Percentiles rank a stretch among this genome's conserved stretches.
phyloP scores from a whole-genome alignment of 805 yeast species.

The Candida piceae region DNA sequence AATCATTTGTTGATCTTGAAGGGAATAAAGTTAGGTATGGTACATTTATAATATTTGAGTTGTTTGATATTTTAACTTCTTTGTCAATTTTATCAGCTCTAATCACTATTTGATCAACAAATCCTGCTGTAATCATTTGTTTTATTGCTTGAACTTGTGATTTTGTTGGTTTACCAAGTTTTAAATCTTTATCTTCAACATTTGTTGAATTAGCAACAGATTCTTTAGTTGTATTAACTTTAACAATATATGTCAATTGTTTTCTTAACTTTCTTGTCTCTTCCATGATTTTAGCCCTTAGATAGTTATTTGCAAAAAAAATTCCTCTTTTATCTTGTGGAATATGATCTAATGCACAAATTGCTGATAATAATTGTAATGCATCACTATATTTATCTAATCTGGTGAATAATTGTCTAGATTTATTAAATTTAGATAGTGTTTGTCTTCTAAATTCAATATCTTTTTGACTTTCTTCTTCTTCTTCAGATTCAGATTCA shows the following conservation, averaged over 20 bases:
- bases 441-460: slow-evolving; percentile 36
- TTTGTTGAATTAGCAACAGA: slow-evolving; percentile 45
- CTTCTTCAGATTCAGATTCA: slow-evolving; percentile 30
- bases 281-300: slow-evolving; percentile 77
- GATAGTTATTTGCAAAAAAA: slow-evolving; percentile 57
- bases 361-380: slow-evolving; percentile 67
- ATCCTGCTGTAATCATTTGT: slow-evolving; percentile 92
- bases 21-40: slow-evolving; percentile 64
- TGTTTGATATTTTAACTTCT: slow-evolving; percentile 57
- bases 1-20: slow-evolving; percentile 26
- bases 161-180: slow-evolving; percentile 61
- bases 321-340: slow-evolving; percentile 38
- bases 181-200: slow-evolving; percentile 37
- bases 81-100: slow-evolving; percentile 71
- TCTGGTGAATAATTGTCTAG: slow-evolving; percentile 55
- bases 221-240: slow-evolving; percentile 56
- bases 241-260: slow-evolving; percentile 74
- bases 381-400: slow-evolving; percentile 76
- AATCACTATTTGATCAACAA: slow-evolving; percentile 83
- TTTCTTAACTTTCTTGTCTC: slow-evolving; percentile 78
- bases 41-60: slow-evolving; percentile 49
- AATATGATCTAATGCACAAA: slow-evolving; percentile 83
- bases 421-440: slow-evolving; percentile 50
- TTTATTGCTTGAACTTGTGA: slow-evolving; percentile 72
- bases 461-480: slow-evolving; percentile 32